A percentile compares a stretch with the other conserved stretches of the same genome.
Evolutionary conservation across 1,284 basidiomycete genomes (phyloP).

Genomic region (Butyriboletus appendiculatus): DNA sequence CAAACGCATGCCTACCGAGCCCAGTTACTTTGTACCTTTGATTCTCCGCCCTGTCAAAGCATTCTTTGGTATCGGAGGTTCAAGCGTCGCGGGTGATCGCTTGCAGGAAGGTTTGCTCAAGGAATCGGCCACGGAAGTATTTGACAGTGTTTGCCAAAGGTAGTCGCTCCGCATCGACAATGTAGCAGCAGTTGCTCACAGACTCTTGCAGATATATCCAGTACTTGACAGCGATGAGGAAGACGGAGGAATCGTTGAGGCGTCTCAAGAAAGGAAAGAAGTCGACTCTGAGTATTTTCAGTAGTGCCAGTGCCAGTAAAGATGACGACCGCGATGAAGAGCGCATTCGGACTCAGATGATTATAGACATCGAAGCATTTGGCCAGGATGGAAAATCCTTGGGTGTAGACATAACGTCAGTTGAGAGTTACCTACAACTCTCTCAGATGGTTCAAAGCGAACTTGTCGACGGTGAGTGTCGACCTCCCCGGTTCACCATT

Average conservation of each 20-base stretch:
- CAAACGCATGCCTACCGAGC: conserved; percentile 67
- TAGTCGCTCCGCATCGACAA: conserved; percentile 31
- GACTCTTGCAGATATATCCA: conserved; percentile 55
- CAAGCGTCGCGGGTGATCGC: conserved; percentile 55
- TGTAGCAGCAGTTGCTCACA: conserved; percentile 1
- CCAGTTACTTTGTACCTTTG: conserved; percentile 82
- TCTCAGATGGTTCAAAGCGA: conserved; percentile 57
- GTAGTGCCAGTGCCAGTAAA: conserved; percentile 43
- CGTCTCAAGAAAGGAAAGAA: conserved; percentile 87
- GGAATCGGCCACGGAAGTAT: conserved; percentile 63
- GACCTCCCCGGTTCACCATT: background rate
- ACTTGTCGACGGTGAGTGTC: conserved; percentile 37
- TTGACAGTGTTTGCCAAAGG: conserved; percentile 75
- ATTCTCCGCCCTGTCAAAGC: conserved; percentile 82
- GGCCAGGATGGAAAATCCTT: conserved; percentile 72
- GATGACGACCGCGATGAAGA: conserved; percentile 78
- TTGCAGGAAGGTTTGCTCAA: conserved; percentile 57
- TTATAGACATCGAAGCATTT: conserved; percentile 82
- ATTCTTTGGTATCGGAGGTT: conserved; percentile 68
- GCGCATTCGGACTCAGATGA: conserved; percentile 83
- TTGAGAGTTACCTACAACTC: conserved; percentile 58
- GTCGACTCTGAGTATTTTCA: conserved; percentile 77
- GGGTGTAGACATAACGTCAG: conserved; percentile 61
- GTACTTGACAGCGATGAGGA: conserved; percentile 81
- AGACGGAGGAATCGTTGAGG: conserved; percentile 86